Evolutionary conservation across 2,329 filamentous ascomycete genomes (phyloP).

Genomic region (Xylaria sp.): DNA sequence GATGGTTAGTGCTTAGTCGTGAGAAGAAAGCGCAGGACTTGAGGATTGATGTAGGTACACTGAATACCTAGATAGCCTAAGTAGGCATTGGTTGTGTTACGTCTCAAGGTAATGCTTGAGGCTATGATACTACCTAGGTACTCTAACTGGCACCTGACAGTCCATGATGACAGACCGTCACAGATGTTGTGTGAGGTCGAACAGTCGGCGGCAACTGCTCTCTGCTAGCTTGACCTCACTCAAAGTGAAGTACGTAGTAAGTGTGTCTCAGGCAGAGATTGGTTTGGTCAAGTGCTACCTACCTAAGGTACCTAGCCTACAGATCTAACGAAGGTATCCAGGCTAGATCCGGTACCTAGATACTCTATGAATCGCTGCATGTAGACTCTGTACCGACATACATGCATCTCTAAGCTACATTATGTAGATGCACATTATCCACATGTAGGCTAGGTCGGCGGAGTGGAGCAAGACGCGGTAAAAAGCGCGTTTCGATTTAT

Average conservation of each 20-base stretch:
- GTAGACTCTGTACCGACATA: neutral
- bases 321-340: neutral
- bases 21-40: neutral
- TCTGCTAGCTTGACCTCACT: no score
- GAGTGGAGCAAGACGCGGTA: constrained; percentile 11
- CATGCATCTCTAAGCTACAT: neutral
- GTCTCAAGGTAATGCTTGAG: no score
- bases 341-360: neutral
- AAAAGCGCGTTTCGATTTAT: neutral
- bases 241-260: no score
- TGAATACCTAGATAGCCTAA: no score
- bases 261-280: no score
- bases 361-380: neutral
- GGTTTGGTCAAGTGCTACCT: no score
- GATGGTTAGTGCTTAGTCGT: constrained; percentile 14
- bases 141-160: neutral
- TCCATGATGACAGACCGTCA: neutral
- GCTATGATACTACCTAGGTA: no score
- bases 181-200: neutral
- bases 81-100: neutral
- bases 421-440: neutral
- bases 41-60: neutral
- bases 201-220: neutral
- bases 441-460: neutral
- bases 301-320: neutral